Base-by-base conservation (phyloP, 2,329 filamentous ascomycete genomes). In the Claviceps lovelessii region DNA sequence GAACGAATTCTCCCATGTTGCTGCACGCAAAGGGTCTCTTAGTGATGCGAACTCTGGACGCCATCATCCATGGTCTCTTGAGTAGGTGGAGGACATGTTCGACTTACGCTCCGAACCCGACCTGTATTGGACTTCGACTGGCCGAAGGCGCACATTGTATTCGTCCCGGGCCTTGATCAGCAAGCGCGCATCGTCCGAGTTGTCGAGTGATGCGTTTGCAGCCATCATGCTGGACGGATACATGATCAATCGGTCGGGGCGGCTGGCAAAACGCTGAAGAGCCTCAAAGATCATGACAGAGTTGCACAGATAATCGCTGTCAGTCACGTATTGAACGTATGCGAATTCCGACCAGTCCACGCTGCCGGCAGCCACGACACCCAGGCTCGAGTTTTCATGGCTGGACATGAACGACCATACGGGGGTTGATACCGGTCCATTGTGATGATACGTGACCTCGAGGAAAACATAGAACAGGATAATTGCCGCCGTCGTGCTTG, bases 1-100 rank as follows among this genome's bases (percentile, higher is more conserved):
- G 61, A 81, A 81, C 2, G 78, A 81, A 41, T 79, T 76, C 55
- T 80, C 77, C 82, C 81, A 85, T 1, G 80, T 80, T 19, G 68
- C 72, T 68, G 39, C 37, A 17, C 10, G 2, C 2, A 41, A 5
- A 17, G 5, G 15, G 15, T 41, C 37, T 15, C 19, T 44, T 28
- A 28, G 50, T 28, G 23, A 28, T 35, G 49, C 33, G 31, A 11
- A 7, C 35, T 13, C 8, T 23, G 3, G 23, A 23, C 23, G 23
- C 23, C 3, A 23, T 23, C 23, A 23, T 23, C 2, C 23, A 23
- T 23, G 31, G 31, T 3, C 28, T 28, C 15, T n/a, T 5, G 11
- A 41, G 17, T n/a, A 35, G 10, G 7, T 23, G 23, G 23, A 23
- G 37, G n/a, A 53, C 23, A n/a, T 23, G 28, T 53, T 6, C 23